A percentile compares a stretch with the other conserved stretches of the same genome.
Conservation (phyloP, 2,329 filamentous ascomycete species). For the Aspergillus unguis region DNA sequence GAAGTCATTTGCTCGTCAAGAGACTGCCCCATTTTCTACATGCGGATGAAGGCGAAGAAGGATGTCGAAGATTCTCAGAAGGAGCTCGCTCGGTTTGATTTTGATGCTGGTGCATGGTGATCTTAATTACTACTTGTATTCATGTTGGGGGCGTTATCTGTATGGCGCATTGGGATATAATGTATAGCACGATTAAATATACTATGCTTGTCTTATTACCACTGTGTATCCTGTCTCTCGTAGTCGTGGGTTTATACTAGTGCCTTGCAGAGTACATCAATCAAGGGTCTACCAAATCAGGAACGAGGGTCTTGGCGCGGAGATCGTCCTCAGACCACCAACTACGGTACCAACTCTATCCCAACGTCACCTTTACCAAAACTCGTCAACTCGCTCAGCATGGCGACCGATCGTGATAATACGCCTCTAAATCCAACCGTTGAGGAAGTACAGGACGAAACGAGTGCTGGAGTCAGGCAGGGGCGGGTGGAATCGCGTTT, state of each 20-base stretch:
- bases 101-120: constrained; percentile 70
- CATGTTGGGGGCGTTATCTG: constrained; percentile 4
- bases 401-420: constrained; percentile 1
- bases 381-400: not conserved
- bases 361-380: constrained; percentile 8
- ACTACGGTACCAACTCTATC: constrained; percentile 7
- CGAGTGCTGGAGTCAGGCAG: not conserved
- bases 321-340: not conserved
- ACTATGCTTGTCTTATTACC: not conserved
- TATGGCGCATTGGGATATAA: constrained; percentile 8
- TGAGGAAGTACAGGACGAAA: constrained; percentile 16
- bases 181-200: constrained; percentile 6
- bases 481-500: not conserved
- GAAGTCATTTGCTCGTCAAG: constrained; percentile 96
- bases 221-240: too few relatives aligned
- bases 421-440: constrained; percentile 17
- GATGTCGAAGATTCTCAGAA: constrained; percentile 93
- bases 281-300: too few relatives aligned
- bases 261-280: too few relatives aligned
- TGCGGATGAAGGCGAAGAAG: constrained; percentile 99
- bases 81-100: constrained; percentile 85
- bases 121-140: constrained; percentile 18
- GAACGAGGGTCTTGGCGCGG: constrained; percentile 8
- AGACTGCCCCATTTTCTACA: constrained; percentile 99
- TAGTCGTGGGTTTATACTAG: too few relatives aligned